Evolutionary conservation across 306 rosid species (phyloP).

Genomic region (Oemleria cerasiformis): DNA sequence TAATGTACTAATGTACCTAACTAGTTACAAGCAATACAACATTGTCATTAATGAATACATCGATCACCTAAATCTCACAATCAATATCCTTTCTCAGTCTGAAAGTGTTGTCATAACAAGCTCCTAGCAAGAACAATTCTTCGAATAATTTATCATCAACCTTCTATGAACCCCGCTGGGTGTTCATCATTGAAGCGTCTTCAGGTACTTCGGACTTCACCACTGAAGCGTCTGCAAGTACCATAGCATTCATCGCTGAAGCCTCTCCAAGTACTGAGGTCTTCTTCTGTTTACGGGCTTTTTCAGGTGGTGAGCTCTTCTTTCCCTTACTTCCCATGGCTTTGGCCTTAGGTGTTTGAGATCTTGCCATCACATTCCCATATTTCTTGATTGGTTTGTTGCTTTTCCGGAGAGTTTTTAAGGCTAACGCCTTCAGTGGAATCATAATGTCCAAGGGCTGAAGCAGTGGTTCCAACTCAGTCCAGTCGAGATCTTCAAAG

Average conservation of each 20-base stretch:
- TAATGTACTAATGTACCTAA: too few relatives aligned
- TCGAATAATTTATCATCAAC: not conserved
- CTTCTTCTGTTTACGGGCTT: too few relatives aligned
- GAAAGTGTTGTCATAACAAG: not conserved
- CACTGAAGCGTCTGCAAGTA: slow-evolving; percentile 17
- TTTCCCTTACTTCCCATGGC: slow-evolving; percentile 34
- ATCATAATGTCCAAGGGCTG: slow-evolving; percentile 68
- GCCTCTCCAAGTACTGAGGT: slow-evolving; percentile 5
- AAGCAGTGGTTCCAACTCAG: slow-evolving; percentile 68
- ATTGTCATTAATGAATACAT: not conserved
- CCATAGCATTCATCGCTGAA: slow-evolving; percentile 13
- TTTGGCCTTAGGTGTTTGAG: slow-evolving; percentile 32
- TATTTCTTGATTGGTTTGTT: slow-evolving; percentile 39
- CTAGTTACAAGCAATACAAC: not conserved
- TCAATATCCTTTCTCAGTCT: not conserved
- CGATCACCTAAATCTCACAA: not conserved
- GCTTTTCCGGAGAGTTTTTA: slow-evolving; percentile 42
- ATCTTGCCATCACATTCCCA: slow-evolving; percentile 25
- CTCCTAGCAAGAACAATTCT: not conserved
- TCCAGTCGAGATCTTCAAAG: slow-evolving; percentile 82
- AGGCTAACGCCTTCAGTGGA: slow-evolving; percentile 61
- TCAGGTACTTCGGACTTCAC: slow-evolving; percentile 10
- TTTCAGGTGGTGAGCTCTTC: slow-evolving; percentile 14
- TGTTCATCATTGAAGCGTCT: not conserved
- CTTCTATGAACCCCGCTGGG: slow-evolving; percentile 6